phyloP scores from a whole-genome alignment of 2,329 filamentous ascomycete genomes.

The Phaeosphaeriaceae sp. region DNA sequence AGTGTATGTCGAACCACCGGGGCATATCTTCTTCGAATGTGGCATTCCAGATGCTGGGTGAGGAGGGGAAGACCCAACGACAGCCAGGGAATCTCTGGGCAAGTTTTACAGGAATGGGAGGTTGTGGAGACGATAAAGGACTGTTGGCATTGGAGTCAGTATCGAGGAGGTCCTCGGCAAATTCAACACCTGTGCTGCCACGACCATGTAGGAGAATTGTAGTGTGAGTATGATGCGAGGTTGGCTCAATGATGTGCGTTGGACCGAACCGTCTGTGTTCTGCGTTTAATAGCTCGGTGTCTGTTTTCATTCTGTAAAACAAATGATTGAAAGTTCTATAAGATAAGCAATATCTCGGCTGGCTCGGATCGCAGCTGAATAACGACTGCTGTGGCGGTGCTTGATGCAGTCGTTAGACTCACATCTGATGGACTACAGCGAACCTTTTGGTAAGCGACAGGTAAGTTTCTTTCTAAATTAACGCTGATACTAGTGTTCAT shows the following conservation, averaged over 20 bases:
- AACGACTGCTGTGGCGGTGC: too few relatives aligned
- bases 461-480: too few relatives aligned
- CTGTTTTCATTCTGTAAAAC: too few relatives aligned
- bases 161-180: conserved; percentile 26
- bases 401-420: too few relatives aligned
- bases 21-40: conserved; percentile 33
- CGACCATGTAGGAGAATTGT: conserved; percentile 57
- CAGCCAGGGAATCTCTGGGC: conserved; percentile 53
- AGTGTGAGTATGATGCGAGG: conserved; percentile 51
- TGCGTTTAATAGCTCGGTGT: too few relatives aligned
- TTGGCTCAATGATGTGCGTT: conserved; percentile 7
- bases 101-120: conserved; percentile 51
- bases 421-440: too few relatives aligned
- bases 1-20: conserved; percentile 62
- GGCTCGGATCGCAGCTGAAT: too few relatives aligned
- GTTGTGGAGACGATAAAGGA: too few relatives aligned
- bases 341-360: too few relatives aligned
- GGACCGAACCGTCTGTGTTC: neutral
- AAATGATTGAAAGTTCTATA: too few relatives aligned
- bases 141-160: neutral
- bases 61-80: conserved; percentile 59
- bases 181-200: conserved; percentile 50
- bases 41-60: conserved; percentile 42
- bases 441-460: too few relatives aligned
- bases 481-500: too few relatives aligned